Evolutionary conservation across 83 land plant genomes (phyloP).

Genomic region (Diphasiastrum complanatum): DNA sequence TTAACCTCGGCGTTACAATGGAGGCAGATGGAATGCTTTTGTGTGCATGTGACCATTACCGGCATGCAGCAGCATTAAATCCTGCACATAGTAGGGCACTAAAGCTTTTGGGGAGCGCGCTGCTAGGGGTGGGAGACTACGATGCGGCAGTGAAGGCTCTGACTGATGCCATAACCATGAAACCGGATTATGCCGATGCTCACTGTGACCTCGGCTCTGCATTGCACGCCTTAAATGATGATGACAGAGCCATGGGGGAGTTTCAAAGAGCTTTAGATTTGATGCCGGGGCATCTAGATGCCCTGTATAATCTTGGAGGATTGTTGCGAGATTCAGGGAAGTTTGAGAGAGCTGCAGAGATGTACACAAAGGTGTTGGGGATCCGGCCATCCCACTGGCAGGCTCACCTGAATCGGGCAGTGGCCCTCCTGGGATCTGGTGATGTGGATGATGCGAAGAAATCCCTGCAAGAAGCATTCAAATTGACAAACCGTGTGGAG

Average conservation of each 20-base stretch:
- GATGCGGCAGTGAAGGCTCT: constrained; percentile 89
- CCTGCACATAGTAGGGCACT: constrained; percentile 86
- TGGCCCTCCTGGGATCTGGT: constrained; percentile 80
- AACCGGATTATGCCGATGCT: constrained; percentile 88
- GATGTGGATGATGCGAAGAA: constrained; percentile 83
- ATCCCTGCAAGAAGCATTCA: constrained; percentile 87
- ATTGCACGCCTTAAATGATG: constrained; percentile 81
- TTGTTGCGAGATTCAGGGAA: constrained; percentile 77
- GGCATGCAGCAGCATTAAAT: constrained; percentile 88
- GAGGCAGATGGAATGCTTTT: constrained; percentile 86
- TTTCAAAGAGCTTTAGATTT: constrained; percentile 94
- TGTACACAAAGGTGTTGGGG: constrained; percentile 76
- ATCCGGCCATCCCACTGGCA: constrained; percentile 77
- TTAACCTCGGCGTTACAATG: constrained; percentile 77
- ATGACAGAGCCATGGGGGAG: constrained; percentile 74
- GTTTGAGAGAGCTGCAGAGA: constrained; percentile 82
- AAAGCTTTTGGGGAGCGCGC: constrained; percentile 88
- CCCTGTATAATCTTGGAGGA: constrained; percentile 85
- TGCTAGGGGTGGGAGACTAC: constrained; percentile 94
- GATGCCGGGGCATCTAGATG: constrained; percentile 87
- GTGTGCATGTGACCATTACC: constrained; percentile 92
- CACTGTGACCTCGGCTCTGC: constrained; percentile 96
- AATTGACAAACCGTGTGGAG: constrained; percentile 85
- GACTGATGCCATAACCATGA: constrained; percentile 69
- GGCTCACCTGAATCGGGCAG: constrained; percentile 88